A percentile compares a stretch with the other conserved stretches of the same genome.
Conservation (phyloP, 176 grass and related monocot species). For the Zoysia japonica region DNA sequence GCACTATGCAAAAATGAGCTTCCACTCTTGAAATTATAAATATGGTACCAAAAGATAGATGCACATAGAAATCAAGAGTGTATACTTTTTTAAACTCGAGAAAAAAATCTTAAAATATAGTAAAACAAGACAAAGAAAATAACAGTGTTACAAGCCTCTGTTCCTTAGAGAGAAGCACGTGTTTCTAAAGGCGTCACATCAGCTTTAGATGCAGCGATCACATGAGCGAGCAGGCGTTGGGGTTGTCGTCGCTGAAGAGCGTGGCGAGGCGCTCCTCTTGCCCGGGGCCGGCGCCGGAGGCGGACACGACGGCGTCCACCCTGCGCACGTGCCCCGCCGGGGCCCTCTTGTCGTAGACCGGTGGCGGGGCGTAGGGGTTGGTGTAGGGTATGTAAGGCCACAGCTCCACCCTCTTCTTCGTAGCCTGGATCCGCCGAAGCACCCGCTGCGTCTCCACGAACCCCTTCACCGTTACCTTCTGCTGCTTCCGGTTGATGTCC, state of each 20-base stretch:
- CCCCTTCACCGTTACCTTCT: slow-evolving; percentile 80
- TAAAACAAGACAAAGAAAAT: no score
- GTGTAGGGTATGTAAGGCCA: slow-evolving; percentile 79
- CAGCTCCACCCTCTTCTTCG: slow-evolving; percentile 69
- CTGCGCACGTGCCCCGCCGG: slow-evolving; percentile 75
- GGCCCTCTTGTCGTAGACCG: slow-evolving; percentile 81
- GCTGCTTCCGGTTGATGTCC: slow-evolving; percentile 86
- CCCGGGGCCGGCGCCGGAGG: slow-evolving; percentile 35
- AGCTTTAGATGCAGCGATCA: slow-evolving; percentile 13
- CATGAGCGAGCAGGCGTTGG: slow-evolving; percentile 86
- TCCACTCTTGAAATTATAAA: no score
- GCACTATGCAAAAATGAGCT: no score
- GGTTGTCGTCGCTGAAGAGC: slow-evolving; percentile 92
- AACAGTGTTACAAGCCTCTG: no score
- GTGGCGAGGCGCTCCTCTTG: slow-evolving; percentile 68
- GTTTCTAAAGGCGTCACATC: no score
- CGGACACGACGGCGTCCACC: slow-evolving; percentile 49
- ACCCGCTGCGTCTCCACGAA: slow-evolving; percentile 70
- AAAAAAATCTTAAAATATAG: no score
- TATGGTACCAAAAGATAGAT: no score
- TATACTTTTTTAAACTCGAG: no score
- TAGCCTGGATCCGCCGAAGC: slow-evolving; percentile 56
- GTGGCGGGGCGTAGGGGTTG: slow-evolving; percentile 58
- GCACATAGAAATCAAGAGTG: no score
- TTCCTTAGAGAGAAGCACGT: no score